Base-by-base conservation (phyloP, 345 rosid genomes). In the Populus simonii region DNA sequence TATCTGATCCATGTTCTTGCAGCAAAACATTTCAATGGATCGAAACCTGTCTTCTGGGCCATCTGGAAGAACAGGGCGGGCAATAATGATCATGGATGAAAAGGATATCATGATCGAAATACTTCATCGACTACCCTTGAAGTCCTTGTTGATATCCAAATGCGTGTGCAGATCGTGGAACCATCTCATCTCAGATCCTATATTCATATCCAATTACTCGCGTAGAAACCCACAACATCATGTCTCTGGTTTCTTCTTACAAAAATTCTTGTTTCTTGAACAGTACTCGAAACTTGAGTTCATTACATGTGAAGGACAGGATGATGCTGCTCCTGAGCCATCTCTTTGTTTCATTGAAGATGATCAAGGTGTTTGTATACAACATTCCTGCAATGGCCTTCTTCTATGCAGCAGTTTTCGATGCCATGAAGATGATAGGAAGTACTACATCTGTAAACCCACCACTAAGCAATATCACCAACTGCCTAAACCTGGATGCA, bases 391-490 rank as follows among this genome's bases (percentile, higher is more conserved):
- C 74, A 77, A 74, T 27, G 87, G 78, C 13, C 72, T 85, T 62
- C 81, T 85, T 62, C 81, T 85, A n/a, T 76, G 85, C 73, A 73
- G 83, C 85, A 79, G 81, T 70, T 76, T 76, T 66, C 79, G 78
- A 15, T 45, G 85, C 66, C 47, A 4, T 3, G 80, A 82, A 62
- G 68, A 59, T 15, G 83, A 79, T 38, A 78, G 80, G 47, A 38
- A 57, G 38, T 77, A 80, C 74, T 82, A 85, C 71, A 63, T 79
- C 35, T 82, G 79, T 39, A 79, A 67, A 10, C 85, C 85, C 12
- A 55, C 83, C 27, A 79, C 83, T 25, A 57, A 74, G 74, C 85
- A 81, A 55, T 81, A 63, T 55, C 18, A 49, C 47, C 43, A 36
- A 1, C 81, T 84, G 22, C 85, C 78, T 9, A 39, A 66, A 35